Percentiles rank a stretch among this genome's conserved stretches.
Conservation (phyloP, 139 green algal genomes). For the Coelastrella sp. region DNA sequence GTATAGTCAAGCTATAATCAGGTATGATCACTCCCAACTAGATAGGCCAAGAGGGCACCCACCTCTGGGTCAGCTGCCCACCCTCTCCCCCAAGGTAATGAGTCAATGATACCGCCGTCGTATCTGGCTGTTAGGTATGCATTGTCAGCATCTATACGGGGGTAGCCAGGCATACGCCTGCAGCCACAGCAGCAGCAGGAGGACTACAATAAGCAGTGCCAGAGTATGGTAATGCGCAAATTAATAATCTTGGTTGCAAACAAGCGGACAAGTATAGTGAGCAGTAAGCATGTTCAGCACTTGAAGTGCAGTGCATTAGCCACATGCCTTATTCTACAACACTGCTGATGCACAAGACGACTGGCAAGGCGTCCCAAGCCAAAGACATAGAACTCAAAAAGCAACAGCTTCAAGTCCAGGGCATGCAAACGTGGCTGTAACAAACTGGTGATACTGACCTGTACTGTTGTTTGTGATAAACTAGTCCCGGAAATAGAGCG, state of each 20-base stretch:
- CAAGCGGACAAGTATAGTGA: too few relatives aligned
- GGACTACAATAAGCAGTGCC: slow-evolving; percentile 29
- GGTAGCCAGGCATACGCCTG: slow-evolving; percentile 75
- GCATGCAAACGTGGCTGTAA: too few relatives aligned
- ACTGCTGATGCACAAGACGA: too few relatives aligned
- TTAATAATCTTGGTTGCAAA: too few relatives aligned
- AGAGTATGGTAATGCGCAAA: background rate
- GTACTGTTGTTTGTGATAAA: slow-evolving; percentile 58
- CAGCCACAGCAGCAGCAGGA: slow-evolving; percentile 73
- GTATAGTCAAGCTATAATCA: background rate
- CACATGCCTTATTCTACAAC: too few relatives aligned
- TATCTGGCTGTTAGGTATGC: slow-evolving; percentile 72
- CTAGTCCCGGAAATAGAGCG: slow-evolving; percentile 77
- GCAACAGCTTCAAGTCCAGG: too few relatives aligned
- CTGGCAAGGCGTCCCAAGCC: too few relatives aligned
- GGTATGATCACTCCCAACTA: background rate
- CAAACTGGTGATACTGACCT: background rate
- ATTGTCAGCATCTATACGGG: slow-evolving; percentile 67
- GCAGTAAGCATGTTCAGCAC: too few relatives aligned
- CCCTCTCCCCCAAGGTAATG: slow-evolving; percentile 65
- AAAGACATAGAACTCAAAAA: too few relatives aligned
- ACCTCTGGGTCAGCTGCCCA: slow-evolving; percentile 14
- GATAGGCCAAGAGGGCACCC: background rate
- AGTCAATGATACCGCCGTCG: slow-evolving; percentile 76
- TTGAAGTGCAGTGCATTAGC: too few relatives aligned